Evolutionary conservation across 352 stramenopile species (phyloP), one percentile per base, ranked within the genome.

Genomic region (Phytophthora pseudosyringae): DNA sequence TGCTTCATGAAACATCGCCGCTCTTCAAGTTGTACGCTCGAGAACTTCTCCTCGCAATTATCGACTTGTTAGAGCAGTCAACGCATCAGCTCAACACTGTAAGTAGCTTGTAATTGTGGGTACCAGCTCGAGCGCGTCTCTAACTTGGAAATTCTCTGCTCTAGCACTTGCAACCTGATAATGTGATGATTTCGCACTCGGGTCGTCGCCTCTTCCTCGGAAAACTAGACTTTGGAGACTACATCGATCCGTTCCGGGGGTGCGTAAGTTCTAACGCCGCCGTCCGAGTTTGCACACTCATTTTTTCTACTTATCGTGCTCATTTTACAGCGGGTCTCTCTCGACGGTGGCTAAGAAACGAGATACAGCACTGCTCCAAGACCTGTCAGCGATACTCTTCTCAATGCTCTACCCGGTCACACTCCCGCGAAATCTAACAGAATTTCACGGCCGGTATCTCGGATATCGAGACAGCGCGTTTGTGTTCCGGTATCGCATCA

Each of bases 111-210:
- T 26, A 16, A 50, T 16, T 28, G 2, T 36, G 15, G 38, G 11
- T 26, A 44, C 38, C 18, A 26, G 18, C 11, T 40, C 35, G 15
- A 40, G 35, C 31, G 18, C 26, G 12, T 47, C 18, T 5, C 41
- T 47, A 47, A 47, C 10, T 47, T 31, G n/a, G n/a, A 45, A 35
- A n/a, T 16, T 46, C 21, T 60, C 13, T 60, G 29, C 21, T 46
- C 15, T 50, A 69, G 61, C 53, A 46, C n/a, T 25, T 69, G 13
- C 10, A 52, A 13, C 45, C 61, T 29, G 56, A 62, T 13, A 46
- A 67, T 15, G 63, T 71, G 16, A 61, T 71, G 63, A 50, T 71
- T 35, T 71, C 63, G 10, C 56, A 71, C 44, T 65, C 56, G 5
- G 62, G 62, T 7, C 62, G 62, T 31, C 52, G 55, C 16, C 48